Base-by-base conservation (phyloP, 371 early-diverging fungal genomes). In the Nematocida homosporus region DNA sequence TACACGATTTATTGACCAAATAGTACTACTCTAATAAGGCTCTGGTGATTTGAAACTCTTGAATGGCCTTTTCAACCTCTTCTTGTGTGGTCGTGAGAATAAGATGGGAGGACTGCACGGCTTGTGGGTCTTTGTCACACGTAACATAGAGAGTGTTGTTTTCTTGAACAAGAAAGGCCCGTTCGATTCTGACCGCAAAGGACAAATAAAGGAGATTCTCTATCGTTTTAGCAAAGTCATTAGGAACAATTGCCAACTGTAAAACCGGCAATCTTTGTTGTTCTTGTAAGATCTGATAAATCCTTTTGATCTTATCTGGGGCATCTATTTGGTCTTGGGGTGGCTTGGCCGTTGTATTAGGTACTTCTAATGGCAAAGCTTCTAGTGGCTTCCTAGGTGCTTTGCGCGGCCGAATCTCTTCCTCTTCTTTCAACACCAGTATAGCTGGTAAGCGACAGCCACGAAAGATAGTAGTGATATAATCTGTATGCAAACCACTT, bases 121-220 rank as follows among this genome's bases (percentile, higher is more conserved):
- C 50, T 47, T 60, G 40, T 3, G 18, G n/a, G 13, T 44, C 44
- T 34, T 23, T 16, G 4, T 20, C 35, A 13, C 2, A 5, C 1
- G 56, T 56, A 2, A 52, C 75, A 29, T 60, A 65, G 13, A 77
- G n/a, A 4, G 16, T 54, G 2, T 37, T 40, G 1, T 76, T 59
- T 37, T 68, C 35, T 20, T 27, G 29, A 13, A 8, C 6, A 6
- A 77, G 5, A 47, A 56, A 65, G 20, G 76, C 67, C 23, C 53
- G n/a, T 57, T 79, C 78, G 25, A 77, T 42, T 67, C 79, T 80
- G 8, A 84, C 42, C 0, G 84, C 80, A 55, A 81, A 65, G 16
- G 84, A 79, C 13, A 81, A 63, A 42, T 80, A 72, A 53, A 84
- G 77, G 51, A 81, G 61, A 64, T 84, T 84, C 38, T 80, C 82